Evolutionary conservation across 2,329 filamentous ascomycete genomes (phyloP).

Genomic region (Alternaria longipes): DNA sequence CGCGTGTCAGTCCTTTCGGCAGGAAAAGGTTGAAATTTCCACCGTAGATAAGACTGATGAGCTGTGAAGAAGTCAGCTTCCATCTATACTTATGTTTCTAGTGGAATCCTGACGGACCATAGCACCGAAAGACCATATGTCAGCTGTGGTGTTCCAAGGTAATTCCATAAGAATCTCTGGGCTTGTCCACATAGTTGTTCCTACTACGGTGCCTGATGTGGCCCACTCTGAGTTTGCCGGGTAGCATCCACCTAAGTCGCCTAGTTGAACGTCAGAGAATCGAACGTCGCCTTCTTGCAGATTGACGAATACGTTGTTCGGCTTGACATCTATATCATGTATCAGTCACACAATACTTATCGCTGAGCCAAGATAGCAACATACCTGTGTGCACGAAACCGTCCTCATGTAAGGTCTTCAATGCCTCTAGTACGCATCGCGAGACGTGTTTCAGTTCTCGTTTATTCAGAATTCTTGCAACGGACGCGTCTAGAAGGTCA

Average conservation of each 20-base stretch:
- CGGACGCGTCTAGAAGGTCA: constrained; percentile 26
- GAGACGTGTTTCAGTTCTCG: constrained; percentile 32
- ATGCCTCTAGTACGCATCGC: constrained; percentile 32
- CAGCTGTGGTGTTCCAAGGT: constrained; percentile 50
- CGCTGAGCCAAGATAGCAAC: background rate
- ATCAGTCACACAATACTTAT: constrained; percentile 8
- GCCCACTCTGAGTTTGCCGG: constrained; percentile 30
- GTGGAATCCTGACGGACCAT: constrained; percentile 37
- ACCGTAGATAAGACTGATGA: constrained; percentile 42
- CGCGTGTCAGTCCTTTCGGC: constrained; percentile 29
- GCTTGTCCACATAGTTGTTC: constrained; percentile 51
- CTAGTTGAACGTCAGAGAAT: constrained; percentile 49
- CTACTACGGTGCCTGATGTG: constrained; percentile 42
- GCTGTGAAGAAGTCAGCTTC: constrained; percentile 25
- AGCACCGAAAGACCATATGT: constrained; percentile 55
- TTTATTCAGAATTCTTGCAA: constrained; percentile 22
- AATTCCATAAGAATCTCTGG: constrained; percentile 44
- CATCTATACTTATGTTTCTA: constrained; percentile 3
- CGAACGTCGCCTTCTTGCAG: constrained; percentile 37
- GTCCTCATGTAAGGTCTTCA: constrained; percentile 37
- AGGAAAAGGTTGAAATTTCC: constrained; percentile 37
- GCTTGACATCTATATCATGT: constrained; percentile 40
- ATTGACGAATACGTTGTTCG: constrained; percentile 52
- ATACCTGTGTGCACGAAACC: constrained; percentile 39
- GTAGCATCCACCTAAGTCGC: constrained; percentile 45